A percentile compares a stretch with the other conserved stretches of the same genome.
These are phyloP conservation scores for Blastocystis sp. DNA, from an alignment of 352 stramenopile genomes.

Conservation along the genomic window DNA sequence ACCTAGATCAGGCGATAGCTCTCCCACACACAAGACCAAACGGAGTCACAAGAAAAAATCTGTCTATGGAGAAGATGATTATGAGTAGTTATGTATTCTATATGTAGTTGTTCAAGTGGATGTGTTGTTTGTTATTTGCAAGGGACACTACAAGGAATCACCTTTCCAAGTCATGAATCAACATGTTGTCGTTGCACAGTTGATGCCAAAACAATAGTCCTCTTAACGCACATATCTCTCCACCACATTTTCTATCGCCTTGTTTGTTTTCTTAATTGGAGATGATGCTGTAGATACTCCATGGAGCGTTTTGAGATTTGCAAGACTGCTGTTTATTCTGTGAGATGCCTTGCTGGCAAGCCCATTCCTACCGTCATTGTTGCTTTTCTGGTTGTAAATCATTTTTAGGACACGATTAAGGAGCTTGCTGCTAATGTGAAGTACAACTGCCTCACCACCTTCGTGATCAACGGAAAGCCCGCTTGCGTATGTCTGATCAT, in stretches of 20 bases:
- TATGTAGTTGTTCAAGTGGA: not conserved
- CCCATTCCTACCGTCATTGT: conserved; percentile 11
- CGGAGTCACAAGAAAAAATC: conserved; percentile 46
- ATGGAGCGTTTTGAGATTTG: conserved; percentile 24
- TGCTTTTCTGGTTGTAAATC: not conserved
- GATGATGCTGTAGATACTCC: not conserved
- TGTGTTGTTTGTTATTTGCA: too few relatives aligned
- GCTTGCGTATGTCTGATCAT: not conserved
- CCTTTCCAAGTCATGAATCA: too few relatives aligned
- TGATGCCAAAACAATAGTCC: too few relatives aligned
- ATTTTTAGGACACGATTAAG: conserved; percentile 20
- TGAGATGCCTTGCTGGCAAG: not conserved
- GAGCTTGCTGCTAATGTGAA: not conserved
- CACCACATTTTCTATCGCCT: too few relatives aligned
- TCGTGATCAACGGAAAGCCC: conserved; percentile 54
- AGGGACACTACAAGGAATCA: too few relatives aligned
- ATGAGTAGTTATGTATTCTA: conserved; percentile 32
- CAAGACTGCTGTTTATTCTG: conserved; percentile 41
- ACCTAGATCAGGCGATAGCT: conserved; percentile 19
- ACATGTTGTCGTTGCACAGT: too few relatives aligned
- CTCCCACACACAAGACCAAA: conserved; percentile 12
- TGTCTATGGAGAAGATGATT: conserved; percentile 53
- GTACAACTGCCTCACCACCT: conserved; percentile 42
- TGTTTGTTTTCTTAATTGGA: not conserved
- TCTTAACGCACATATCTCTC: too few relatives aligned